Base-by-base conservation (phyloP, 257 asterid genomes). In the Przewalskia tangutica region DNA sequence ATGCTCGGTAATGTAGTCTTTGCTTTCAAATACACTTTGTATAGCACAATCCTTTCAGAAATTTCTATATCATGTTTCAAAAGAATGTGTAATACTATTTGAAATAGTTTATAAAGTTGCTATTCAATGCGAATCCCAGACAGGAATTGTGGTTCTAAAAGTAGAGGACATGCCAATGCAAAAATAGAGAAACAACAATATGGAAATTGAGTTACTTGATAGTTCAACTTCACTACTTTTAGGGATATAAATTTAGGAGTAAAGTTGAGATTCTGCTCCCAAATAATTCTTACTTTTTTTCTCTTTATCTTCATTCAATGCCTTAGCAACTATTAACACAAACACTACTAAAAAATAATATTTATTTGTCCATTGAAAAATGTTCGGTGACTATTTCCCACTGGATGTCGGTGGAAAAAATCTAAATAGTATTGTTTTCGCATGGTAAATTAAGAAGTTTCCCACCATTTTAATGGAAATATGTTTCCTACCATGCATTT, bases 141-240 rank as follows among this genome's bases (percentile, higher is more conserved):
- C 20, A 46, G 27, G 4, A 5, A 27, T 27, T 80, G 86, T 91
- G 88, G 90, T 86, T 86, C 89, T 46, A 75, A 81, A 84, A 81
- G 75, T 86, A 34, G 80, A 85, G 89, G 85, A 48, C 84, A 84
- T 20, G 82, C 54, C 71, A 60, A 20, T 59, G 10, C 58, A 38
- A 78, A 58, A 20, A 44, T 38, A 36, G 82, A 58, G 82, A 78
- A 78, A 58, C 71, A 78, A 78, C 18, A 71, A 71, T 3, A 71
- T 71, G 79, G 42, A 71, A 71, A 71, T 71, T 46, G 42, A 71
- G 18, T 71, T 71, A 27, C 32, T 27, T 27, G 32, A 27, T 27
- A 27, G 32, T 59, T 71, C 20, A 46, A 6, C 59, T 71, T 71
- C 34, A 71, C 79, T 46, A 59, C 18, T 46, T 71, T 44, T 71